phyloP scores from a whole-genome alignment of 2,329 filamentous ascomycete species.

The Colletotrichum paranaense region DNA sequence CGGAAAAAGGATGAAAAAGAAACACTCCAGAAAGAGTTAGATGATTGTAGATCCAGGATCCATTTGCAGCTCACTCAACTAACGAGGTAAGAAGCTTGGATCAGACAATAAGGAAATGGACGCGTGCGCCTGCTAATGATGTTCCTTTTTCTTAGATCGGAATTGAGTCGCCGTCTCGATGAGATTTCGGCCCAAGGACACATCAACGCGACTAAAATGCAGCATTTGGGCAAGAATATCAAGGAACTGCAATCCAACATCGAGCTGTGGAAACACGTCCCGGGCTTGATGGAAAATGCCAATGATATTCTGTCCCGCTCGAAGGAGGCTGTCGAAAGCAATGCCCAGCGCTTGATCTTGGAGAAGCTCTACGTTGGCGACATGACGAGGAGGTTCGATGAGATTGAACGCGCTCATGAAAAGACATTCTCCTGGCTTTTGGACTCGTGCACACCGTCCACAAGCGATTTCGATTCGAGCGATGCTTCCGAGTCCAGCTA shows the following conservation, averaged over 20 bases:
- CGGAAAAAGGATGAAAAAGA: background rate
- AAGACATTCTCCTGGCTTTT: constrained; percentile 5
- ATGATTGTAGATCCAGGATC: background rate
- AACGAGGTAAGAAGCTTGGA: background rate
- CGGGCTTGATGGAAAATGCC: background rate
- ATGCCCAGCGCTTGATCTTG: background rate
- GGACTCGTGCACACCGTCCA: too few relatives aligned
- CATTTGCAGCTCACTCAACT: background rate
- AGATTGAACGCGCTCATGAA: background rate
- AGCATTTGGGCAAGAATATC: background rate
- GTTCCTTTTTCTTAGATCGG: background rate
- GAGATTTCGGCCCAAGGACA: background rate
- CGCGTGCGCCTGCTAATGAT: background rate
- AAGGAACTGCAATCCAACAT: background rate
- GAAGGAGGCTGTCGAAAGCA: background rate
- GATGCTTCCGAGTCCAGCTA: background rate
- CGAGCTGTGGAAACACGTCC: background rate
- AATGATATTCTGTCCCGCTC: background rate
- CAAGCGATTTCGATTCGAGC: background rate
- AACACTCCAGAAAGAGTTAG: background rate
- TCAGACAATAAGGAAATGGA: background rate
- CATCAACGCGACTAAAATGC: background rate
- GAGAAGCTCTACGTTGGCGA: background rate
- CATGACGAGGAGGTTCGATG: constrained; percentile 2
- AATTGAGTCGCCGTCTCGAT: background rate